Conservation (phyloP, 2,329 filamentous ascomycete genomes). For the Fusarium sp. region DNA sequence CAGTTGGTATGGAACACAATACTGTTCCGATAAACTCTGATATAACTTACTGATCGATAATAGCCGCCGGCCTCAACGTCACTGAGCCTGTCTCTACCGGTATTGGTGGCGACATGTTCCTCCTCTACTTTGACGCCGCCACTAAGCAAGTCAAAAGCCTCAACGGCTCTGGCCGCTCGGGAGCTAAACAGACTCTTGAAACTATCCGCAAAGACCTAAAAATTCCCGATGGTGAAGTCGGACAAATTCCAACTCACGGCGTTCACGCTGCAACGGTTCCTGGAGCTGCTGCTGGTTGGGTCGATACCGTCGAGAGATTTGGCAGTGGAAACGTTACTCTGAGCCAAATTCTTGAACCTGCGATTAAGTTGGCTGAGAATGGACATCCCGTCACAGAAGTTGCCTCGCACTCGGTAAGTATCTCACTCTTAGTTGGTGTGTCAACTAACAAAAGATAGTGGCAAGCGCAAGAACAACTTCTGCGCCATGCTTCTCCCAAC, state of each 20-base stretch:
- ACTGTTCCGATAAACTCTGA: rapidly evolving
- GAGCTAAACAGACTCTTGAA: conserved; percentile 77
- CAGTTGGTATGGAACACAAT: conserved; percentile 74
- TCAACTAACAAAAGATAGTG: conserved; percentile 70
- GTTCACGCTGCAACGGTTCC: conserved; percentile 89
- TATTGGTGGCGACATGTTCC: conserved; percentile 98
- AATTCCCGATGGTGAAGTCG: conserved; percentile 69
- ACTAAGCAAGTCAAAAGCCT: conserved; percentile 86
- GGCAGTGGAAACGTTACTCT: conserved; percentile 88
- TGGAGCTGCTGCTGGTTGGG: conserved; percentile 93
- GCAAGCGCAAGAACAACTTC: conserved; percentile 72
- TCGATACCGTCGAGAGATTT: conserved; percentile 88
- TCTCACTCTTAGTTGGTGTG: rapidly evolving
- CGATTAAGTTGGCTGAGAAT: conserved; percentile 87
- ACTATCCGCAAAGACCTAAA: conserved; percentile 79
- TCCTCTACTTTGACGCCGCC: conserved; percentile 89
- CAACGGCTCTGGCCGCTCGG: conserved; percentile 93
- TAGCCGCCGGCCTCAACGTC: conserved; percentile 91
- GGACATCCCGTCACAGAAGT: conserved; percentile 93
- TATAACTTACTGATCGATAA: neutral
- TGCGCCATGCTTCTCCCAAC: conserved; percentile 86
- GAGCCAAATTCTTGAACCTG: conserved; percentile 84
- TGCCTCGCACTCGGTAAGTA: conserved; percentile 76
- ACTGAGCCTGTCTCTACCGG: conserved; percentile 95
- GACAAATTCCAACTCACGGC: conserved; percentile 79